Evolutionary conservation across 305 asterid genomes (phyloP).

Genomic region (Andrographis paniculata): DNA sequence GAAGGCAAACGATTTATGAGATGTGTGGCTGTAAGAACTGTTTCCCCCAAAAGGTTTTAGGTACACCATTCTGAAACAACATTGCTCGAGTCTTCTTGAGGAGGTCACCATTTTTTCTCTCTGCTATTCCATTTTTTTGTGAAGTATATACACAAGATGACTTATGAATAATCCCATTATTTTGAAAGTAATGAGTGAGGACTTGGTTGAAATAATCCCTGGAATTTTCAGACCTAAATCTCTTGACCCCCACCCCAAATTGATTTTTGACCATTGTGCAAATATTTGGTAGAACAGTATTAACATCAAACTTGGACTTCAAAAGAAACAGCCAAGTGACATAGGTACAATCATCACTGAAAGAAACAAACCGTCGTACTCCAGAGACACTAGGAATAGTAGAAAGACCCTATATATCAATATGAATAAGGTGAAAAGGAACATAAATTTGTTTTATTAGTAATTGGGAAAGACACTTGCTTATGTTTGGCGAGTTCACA

Average conservation of each 20-base stretch:
- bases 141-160: background rate
- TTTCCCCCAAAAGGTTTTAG: background rate
- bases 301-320: background rate
- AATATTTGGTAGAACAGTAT: background rate
- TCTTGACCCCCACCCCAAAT: background rate
- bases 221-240: background rate
- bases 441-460: background rate
- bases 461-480: background rate
- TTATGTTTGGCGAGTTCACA: constrained; percentile 3
- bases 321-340: background rate
- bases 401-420: background rate
- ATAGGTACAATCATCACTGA: constrained; percentile 4
- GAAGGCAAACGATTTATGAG: background rate
- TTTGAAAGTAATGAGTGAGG: background rate
- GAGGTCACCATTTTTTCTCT: constrained; percentile 3
- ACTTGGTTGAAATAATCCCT: background rate
- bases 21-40: background rate
- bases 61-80: background rate
- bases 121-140: constrained; percentile 1
- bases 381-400: background rate
- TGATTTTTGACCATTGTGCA: background rate
- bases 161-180: background rate
- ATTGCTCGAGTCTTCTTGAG: background rate
- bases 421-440: background rate
- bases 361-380: constrained; percentile 1